Base-by-base conservation (phyloP, 345 rosid species). In the Populus davidiana region DNA sequence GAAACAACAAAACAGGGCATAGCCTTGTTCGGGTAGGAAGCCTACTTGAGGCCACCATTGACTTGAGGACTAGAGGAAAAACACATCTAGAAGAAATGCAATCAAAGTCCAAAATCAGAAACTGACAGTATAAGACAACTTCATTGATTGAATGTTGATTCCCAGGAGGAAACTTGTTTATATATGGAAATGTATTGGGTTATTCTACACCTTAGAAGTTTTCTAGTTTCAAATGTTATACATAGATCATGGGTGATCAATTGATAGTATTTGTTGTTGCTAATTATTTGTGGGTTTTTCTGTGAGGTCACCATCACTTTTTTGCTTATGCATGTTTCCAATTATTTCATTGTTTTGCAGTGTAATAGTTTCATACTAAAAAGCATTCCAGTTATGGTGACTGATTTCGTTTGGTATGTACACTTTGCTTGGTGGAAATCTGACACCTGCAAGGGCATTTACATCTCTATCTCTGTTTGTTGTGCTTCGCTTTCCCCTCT, bases 381-480 rank as follows among this genome's bases (percentile, higher is more conserved):
- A 85, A 90, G 97, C 88, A 82, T 90, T 79, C 98, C 99, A 25
- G 99, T 96, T 75, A 72, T 92, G 81, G 98, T 92, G 83, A 93
- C 98, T 73, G 79, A 80, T 86, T 75, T 93, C 99, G 71, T 96
- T 96, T 86, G 97, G 98, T 67, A 72, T 93, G 87, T 96, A 91
- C 88, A 90, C 99, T 72, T 82, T 96, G 85, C 98, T 96, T 80
- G 99, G 99, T 73, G 99, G 99, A 79, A 86, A 96, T 86, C 86
- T 96, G 84, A 96, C 99, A 83, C 99, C 99, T 81, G 91, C 99
- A 38, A 87, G 93, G 86, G 99, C 99, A 81, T 96, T 96, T 84
- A 96, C 99, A 49, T 85, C 99, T 50, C 92, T 96, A 64, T 93
- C 99, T 75, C 89, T 96, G 72, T 96, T 96, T 83, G 84, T 98